Evolutionary conservation across 2,329 filamentous ascomycete species (phyloP).

Genomic region (Epichloe uncinata): DNA sequence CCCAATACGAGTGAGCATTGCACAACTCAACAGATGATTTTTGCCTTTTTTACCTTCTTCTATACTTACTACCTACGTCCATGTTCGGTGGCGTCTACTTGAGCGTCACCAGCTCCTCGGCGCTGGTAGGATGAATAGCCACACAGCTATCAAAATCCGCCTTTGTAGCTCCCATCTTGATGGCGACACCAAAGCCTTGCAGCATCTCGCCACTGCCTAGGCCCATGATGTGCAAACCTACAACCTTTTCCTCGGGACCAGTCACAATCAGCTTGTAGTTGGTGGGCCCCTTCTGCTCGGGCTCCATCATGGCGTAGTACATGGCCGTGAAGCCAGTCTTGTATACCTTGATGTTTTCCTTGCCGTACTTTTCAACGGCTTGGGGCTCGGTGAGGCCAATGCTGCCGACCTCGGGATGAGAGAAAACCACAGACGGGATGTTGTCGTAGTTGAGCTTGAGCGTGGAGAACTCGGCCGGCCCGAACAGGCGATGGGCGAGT

Average conservation of each 20-base stretch:
- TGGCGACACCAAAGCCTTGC: conserved; percentile 61
- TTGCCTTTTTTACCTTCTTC: not conserved
- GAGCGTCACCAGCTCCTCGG: conserved; percentile 61
- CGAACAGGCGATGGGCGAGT: conserved; percentile 68
- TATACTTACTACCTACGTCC: not conserved
- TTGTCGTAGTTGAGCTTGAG: conserved; percentile 61
- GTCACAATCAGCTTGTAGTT: conserved; percentile 68
- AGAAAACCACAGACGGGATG: conserved; percentile 76
- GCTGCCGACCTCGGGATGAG: conserved; percentile 71
- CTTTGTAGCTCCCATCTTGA: conserved; percentile 74
- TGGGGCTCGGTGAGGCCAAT: conserved; percentile 72
- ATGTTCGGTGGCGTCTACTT: conserved; percentile 25
- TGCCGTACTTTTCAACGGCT: conserved; percentile 58
- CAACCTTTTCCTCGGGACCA: conserved; percentile 69
- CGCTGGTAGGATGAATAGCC: conserved; percentile 64
- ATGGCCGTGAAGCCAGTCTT: conserved; percentile 68
- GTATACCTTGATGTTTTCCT: conserved; percentile 67
- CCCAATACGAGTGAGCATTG: too few species aligned
- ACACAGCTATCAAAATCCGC: conserved; percentile 62
- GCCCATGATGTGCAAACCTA: conserved; percentile 75
- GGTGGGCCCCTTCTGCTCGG: conserved; percentile 64
- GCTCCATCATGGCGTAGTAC: conserved; percentile 85
- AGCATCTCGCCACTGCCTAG: conserved; percentile 63
- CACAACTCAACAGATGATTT: too few species aligned
- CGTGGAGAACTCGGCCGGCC: conserved; percentile 46